Evolutionary conservation across 768 basidiomycete species (phyloP), one percentile per base, ranked within the genome.

Genomic region (Lentinula raphanica): DNA sequence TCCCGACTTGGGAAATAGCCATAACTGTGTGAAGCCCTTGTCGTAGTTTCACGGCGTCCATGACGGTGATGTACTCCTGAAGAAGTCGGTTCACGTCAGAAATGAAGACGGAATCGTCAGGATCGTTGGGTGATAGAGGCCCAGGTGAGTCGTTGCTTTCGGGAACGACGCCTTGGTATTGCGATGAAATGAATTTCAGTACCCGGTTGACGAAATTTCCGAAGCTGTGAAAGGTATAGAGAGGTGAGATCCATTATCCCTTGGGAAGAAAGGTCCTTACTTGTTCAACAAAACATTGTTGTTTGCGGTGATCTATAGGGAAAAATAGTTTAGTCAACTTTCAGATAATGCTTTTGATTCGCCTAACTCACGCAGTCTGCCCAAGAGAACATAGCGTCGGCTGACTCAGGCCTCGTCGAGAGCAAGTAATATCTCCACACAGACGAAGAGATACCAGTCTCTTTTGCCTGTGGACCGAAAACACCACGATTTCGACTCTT

Each of bases 391-490:
- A 92, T 94, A 46, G 95, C 85, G 68, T 99, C 97, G 19, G 86
- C 86, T 7, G 86, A 94, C 74, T 99, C 97, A 2, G 97, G 97
- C 51, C 97, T 79, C 12, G 92, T 88, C 7, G 92, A 90, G 15
- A 99, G 79, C 12, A 99, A 79, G 73, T 97, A 98, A 71, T 96
- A 99, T 58, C 97, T 79, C 97, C 96, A 99, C 7, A 98, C 96
- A 0, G 92, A 94, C 0, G 94, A 73, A 23, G 96, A 90, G 44
- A 97, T 89, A 3, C 94, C 94, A 2, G 97, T 96, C 59, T 97
- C 92, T 66, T 84, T 90, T 0, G 96, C 97, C 15, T 87, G 88
- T 56, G 94, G 93, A 27, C 97, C 97, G 62, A 99, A 99, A 2
- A 99, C 96, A 42, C 96, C 97, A 56, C 96, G 88, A 63, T 94